Base-by-base conservation (phyloP, 305 asterid genomes). In the Rubia tinctorum region DNA sequence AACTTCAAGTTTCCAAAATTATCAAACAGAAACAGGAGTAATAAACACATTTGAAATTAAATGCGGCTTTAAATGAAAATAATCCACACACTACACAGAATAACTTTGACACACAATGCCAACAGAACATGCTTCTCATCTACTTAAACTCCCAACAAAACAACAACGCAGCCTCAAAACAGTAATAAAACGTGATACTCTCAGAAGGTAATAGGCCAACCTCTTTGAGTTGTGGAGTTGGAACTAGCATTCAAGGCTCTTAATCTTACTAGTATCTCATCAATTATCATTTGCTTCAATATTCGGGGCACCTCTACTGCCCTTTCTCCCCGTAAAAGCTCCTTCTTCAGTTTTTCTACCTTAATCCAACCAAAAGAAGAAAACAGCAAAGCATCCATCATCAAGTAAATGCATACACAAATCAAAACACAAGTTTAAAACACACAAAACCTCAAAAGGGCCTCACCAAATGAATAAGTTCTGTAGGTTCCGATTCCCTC, bases 391-490 rank as follows among this genome's bases (percentile, higher is more conserved):
- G 10, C 45, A 53, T 6, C 59, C 59, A 61, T 25, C 76, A 72
- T 69, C 73, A 78, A 43, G 49, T 69, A 17, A 45, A 63, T 14
- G 14, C 15, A 18, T 30, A 65, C 3, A 68, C 27, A 47, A 61
- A 71, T 55, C 62, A 77, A 5, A 71, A 55, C 53, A 51, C 66
- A 4, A 63, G 73, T 63, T 74, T 56, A 43, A 66, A 5, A 58
- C 20, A 75, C 47, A 70, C 70, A 49, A 75, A 78, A 68, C 67
- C 66, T 6, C 47, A 72, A 69, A 68, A 67, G 42, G 47, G 66
- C 61, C 92, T 86, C 82, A 92, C 97, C 96, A 92, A 75, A 63
- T 80, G 74, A 72, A 95, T 85, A 79, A 92, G 99, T 66, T 87
- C 83, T 45, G 76, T 82, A 70, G 99, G 97, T 84, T 91, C 92